phyloP scores from a whole-genome alignment of 257 asterid genomes.

The Apocynum venetum region DNA sequence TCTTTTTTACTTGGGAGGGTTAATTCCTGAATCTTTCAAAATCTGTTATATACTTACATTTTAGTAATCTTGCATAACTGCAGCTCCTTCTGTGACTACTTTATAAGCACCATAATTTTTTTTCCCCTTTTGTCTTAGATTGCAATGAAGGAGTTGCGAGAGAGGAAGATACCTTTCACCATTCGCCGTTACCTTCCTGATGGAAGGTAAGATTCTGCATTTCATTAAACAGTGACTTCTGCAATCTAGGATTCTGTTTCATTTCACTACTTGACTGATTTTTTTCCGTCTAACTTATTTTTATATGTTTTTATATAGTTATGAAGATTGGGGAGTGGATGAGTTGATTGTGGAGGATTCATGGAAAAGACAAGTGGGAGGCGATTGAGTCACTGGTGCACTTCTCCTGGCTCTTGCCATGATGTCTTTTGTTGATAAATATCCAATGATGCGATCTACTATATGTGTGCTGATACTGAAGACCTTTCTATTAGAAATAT shows the following conservation, averaged over 20 bases:
- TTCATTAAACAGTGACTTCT: not conserved
- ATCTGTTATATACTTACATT: not conserved
- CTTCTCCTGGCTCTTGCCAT: not conserved
- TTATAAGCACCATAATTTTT: not conserved
- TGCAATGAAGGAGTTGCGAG: slow-evolving; percentile 91
- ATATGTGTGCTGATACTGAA: too few species aligned
- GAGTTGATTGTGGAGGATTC: slow-evolving; percentile 55
- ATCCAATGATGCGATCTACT: too few species aligned
- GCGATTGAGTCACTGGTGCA: slow-evolving; percentile 23
- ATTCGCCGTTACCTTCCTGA: slow-evolving; percentile 89
- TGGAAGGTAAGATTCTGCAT: slow-evolving; percentile 56
- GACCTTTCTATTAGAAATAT: too few species aligned
- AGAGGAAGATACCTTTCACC: slow-evolving; percentile 83
- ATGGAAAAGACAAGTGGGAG: slow-evolving; percentile 54
- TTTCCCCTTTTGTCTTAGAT: slow-evolving; percentile 38
- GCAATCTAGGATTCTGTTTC: not conserved
- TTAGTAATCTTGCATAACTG: not conserved
- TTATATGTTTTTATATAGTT: slow-evolving; percentile 19
- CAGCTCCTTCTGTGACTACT: not conserved
- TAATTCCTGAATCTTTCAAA: not conserved
- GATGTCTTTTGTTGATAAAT: too few species aligned
- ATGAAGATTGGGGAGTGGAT: slow-evolving; percentile 50
- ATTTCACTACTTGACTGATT: not conserved
- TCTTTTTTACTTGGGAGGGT: not conserved
- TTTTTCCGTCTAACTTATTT: not conserved